Conservation (phyloP, 208 protist species). For the Crithidia expoeki region DNA sequence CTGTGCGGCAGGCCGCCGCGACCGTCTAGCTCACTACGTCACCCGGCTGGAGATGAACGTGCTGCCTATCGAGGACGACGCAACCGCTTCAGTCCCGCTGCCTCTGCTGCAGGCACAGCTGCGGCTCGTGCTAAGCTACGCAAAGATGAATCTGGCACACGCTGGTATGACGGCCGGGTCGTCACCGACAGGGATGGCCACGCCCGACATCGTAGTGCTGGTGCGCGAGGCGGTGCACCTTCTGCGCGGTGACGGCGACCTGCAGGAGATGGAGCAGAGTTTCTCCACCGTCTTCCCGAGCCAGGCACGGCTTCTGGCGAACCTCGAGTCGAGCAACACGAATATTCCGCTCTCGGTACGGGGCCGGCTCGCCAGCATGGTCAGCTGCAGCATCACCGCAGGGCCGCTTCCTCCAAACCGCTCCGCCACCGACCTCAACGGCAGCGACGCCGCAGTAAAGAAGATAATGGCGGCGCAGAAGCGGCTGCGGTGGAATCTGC, state of each 20-base stretch:
- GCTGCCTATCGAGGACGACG: conserved; percentile 20
- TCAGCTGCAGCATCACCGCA: conserved; percentile 14
- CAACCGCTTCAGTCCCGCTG: conserved; percentile 1
- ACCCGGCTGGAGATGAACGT: conserved; percentile 24
- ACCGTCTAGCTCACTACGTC: conserved; percentile 27
- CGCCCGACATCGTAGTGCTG: conserved; percentile 17
- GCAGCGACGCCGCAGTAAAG: conserved; percentile 8
- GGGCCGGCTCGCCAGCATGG: conserved; percentile 6
- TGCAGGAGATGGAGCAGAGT: conserved; percentile 48
- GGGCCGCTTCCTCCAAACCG: conserved; percentile 1
- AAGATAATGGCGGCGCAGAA: conserved; percentile 35
- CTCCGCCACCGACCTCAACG: conserved; percentile 6
- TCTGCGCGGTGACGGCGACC: conserved; percentile 41
- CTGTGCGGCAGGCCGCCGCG: conserved; percentile 28
- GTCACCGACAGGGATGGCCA: background rate
- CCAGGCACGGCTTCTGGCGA: conserved; percentile 2
- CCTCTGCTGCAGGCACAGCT: conserved; percentile 44
- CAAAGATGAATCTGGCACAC: conserved; percentile 15
- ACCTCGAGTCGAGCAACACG: conserved; percentile 1
- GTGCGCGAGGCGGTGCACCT: conserved; percentile 48
- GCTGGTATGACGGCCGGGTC: background rate
- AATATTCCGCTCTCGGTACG: conserved; percentile 9
- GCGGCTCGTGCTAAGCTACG: conserved; percentile 41
- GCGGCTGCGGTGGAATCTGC: conserved; percentile 54
- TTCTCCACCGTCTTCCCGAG: conserved; percentile 42